Percentiles rank a stretch among this genome's conserved stretches.
Evolutionary conservation across 768 basidiomycete genomes (phyloP).

Genomic region (Termitomyces sp.): DNA sequence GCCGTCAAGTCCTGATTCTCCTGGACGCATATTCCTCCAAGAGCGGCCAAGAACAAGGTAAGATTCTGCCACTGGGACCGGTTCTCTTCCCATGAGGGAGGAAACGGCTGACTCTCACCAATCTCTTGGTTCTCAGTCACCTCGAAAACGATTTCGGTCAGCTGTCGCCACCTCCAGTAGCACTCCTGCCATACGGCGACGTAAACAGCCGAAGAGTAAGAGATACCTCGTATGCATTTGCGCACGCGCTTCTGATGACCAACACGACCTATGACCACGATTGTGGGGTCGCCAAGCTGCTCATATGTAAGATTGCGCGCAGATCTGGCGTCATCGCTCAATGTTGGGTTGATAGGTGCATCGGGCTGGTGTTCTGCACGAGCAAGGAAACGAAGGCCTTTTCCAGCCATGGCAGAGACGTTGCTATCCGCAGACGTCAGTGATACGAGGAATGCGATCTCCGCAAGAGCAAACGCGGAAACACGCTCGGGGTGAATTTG

Average conservation of each 20-base stretch:
- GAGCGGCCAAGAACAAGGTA: constrained; percentile 68
- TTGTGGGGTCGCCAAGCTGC: constrained; percentile 70
- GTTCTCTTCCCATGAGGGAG: constrained; percentile 43
- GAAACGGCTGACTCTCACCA: constrained; percentile 18
- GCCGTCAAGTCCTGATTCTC: constrained; percentile 46
- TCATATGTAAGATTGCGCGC: constrained; percentile 74
- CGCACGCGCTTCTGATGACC: constrained; percentile 78
- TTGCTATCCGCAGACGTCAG: constrained; percentile 64
- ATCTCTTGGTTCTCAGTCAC: constrained; percentile 24
- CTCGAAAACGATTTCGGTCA: constrained; percentile 55
- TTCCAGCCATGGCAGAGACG: constrained; percentile 64
- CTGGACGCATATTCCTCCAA: constrained; percentile 59
- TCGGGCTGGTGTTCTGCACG: constrained; percentile 59
- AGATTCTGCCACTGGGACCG: constrained; percentile 84
- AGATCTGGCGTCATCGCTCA: constrained; percentile 56
- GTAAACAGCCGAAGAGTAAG: constrained; percentile 59
- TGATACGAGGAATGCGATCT: constrained; percentile 68
- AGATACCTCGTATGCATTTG: constrained; percentile 59
- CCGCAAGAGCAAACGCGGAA: constrained; percentile 60
- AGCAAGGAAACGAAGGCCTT: constrained; percentile 62
- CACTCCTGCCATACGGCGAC: constrained; percentile 81
- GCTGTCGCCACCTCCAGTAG: constrained; percentile 65
- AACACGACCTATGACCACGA: constrained; percentile 66
- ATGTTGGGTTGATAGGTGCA: constrained; percentile 42
- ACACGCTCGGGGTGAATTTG: constrained; percentile 48